Percentiles rank a stretch among this genome's conserved stretches.
phyloP scores from a whole-genome alignment of 495 filamentous ascomycete species.

The Neurospora sp. region DNA sequence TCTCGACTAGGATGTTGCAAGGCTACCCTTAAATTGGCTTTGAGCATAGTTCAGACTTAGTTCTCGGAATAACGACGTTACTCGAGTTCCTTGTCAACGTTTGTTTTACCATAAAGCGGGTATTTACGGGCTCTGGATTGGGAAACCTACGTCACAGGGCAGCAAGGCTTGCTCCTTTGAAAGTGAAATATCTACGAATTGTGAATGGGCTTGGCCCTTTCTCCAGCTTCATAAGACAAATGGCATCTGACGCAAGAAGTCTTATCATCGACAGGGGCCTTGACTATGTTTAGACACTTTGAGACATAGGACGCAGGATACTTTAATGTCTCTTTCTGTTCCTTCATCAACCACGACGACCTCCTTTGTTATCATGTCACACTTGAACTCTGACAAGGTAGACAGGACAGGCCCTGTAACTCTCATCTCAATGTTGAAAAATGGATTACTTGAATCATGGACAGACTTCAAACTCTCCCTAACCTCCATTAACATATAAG shows the following conservation, averaged over 20 bases:
- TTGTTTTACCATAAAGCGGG: background rate
- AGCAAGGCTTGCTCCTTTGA: background rate
- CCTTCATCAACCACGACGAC: background rate
- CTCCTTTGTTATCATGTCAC: background rate
- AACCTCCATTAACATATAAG: background rate
- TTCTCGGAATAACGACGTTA: background rate
- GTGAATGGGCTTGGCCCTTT: background rate
- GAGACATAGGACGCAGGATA: background rate
- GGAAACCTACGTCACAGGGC: background rate
- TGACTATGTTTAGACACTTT: background rate
- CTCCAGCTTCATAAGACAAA: background rate
- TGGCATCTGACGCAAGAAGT: background rate
- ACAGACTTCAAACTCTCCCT: background rate
- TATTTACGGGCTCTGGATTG: background rate
- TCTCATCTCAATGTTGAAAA: background rate
- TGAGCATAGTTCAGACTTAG: background rate
- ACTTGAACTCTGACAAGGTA: background rate
- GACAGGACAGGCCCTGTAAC: background rate
- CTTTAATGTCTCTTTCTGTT: background rate
- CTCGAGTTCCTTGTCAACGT: background rate
- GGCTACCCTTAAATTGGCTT: background rate
- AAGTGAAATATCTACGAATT: background rate
- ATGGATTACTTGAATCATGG: background rate
- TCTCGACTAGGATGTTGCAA: background rate
- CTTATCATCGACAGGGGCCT: background rate